Evolutionary conservation across 23 red algal genomes (phyloP).

Genomic region (Gracilariopsis chorda): DNA sequence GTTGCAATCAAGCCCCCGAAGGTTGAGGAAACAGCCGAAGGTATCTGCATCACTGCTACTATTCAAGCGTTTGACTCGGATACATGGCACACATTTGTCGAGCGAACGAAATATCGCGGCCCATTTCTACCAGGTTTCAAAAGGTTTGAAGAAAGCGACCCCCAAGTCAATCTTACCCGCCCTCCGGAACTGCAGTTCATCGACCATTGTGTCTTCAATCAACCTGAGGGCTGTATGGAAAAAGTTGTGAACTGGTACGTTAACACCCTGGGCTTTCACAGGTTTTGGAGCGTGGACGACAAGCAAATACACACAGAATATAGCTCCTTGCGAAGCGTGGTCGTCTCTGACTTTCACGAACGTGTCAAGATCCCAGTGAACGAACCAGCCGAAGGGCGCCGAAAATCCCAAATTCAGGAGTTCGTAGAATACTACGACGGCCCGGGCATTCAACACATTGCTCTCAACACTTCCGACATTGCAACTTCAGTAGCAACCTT

Average conservation of each 20-base stretch:
- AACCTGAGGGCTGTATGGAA: constrained; percentile 85
- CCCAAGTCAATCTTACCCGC: constrained; percentile 38
- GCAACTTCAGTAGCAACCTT: constrained; percentile 64
- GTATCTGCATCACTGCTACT: constrained; percentile 67
- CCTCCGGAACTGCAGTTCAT: constrained; percentile 52
- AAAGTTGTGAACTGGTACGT: constrained; percentile 86
- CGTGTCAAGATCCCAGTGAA: constrained; percentile 97
- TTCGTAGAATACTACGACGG: constrained; percentile 98
- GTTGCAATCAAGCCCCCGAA: constrained; percentile 23
- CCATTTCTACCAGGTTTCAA: constrained; percentile 86
- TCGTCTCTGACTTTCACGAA: constrained; percentile 83
- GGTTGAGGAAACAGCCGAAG: constrained; percentile 44
- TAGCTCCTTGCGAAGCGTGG: constrained; percentile 83
- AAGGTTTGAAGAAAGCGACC: constrained; percentile 35
- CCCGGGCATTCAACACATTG: constrained; percentile 97
- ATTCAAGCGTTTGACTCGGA: constrained; percentile 80
- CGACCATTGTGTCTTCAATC: constrained; percentile 96
- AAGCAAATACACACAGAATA: constrained; percentile 95
- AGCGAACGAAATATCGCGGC: constrained; percentile 69
- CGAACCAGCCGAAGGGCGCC: constrained; percentile 70
- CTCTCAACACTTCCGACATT: constrained; percentile 83
- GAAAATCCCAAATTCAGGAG: constrained; percentile 93
- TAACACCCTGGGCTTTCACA: constrained; percentile 77
- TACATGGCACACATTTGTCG: constrained; percentile 90
- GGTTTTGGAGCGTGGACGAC: constrained; percentile 99